Evolutionary conservation across 352 stramenopile species (phyloP).

Genomic region (Globisporangium heterothallicum): DNA sequence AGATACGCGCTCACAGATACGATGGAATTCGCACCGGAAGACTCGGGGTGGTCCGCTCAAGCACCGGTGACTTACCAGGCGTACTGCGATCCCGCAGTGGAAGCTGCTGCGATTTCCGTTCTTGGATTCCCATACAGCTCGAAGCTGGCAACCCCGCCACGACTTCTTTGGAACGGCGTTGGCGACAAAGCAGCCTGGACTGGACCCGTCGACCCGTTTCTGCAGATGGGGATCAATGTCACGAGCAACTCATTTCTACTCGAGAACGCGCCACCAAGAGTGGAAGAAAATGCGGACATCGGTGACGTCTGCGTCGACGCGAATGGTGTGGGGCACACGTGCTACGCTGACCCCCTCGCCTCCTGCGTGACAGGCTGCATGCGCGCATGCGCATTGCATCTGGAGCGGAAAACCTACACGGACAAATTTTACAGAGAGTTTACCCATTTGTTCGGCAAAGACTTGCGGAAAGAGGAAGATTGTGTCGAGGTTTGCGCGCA

Average conservation of each 20-base stretch:
- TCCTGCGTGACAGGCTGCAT: slow-evolving; percentile 60
- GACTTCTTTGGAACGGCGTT: slow-evolving; percentile 65
- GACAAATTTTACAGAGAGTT: slow-evolving; percentile 42
- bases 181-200: slow-evolving; percentile 31
- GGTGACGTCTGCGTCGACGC: slow-evolving; percentile 59
- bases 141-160: slow-evolving; percentile 25
- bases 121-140: slow-evolving; percentile 46
- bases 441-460: slow-evolving; percentile 63
- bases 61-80: slow-evolving; percentile 58
- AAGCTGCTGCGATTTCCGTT: slow-evolving; percentile 25
- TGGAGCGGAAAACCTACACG: slow-evolving; percentile 40
- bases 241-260: slow-evolving; percentile 41
- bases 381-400: slow-evolving; percentile 34
- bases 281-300: slow-evolving; percentile 28
- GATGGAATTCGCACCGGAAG: slow-evolving; percentile 40
- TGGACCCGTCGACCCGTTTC: slow-evolving; percentile 54
- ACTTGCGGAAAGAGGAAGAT: slow-evolving; percentile 62
- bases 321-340: slow-evolving; percentile 48
- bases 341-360: slow-evolving; percentile 41
- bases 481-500: slow-evolving; percentile 59
- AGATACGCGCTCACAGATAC: slow-evolving; percentile 47
- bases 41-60: slow-evolving; percentile 27
- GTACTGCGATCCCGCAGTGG: slow-evolving; percentile 44
- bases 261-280: slow-evolving; percentile 4
- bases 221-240: slow-evolving; percentile 46